Evolutionary conservation across 2,329 filamentous ascomycete species (phyloP), one percentile per base, ranked within the genome.

Genomic region (Xylaria sp.): DNA sequence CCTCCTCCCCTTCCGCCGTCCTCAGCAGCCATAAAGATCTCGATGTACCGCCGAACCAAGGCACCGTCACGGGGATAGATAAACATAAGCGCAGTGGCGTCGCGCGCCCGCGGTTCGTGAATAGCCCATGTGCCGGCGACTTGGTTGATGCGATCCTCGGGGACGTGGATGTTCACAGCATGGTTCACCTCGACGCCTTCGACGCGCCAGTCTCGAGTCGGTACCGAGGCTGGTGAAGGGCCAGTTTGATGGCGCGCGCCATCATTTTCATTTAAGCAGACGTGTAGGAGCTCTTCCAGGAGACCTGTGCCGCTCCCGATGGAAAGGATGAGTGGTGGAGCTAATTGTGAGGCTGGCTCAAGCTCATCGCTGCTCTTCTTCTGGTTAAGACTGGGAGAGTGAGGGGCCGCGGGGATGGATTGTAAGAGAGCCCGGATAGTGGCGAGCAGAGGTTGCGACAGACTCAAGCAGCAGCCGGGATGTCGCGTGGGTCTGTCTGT

Each of bases 61-160:
- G 55, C 58, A 1, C 75, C 74, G 32, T 79, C 77, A 1, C 80
- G 78, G 13, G 80, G 80, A 37, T 81, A 81, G 9, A 78, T 74
- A 66, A 81, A 81, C 66, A 81, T 63, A 51, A 80, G 65, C 2
- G 62, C 75, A 10, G 72, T 70, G 0, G 73, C 58, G 32, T 77
- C 75, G 7, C 44, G 66, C 3, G 80, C 71, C 18, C 77, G 73
- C 8, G 51, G 15, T 13, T 72, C 69, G 0, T 74, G 74, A 1
- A 80, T 39, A 0, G 77, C 73, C 78, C 78, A 80, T 2, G 78
- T 80, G 3, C 79, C 78, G 0, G 73, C 72, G 2, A 81, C 80
- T 3, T 73, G 77, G 66, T 62, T 69, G 51, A 72, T 57, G 67
- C 69, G 67, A 61, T 72, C 66, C 12, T 68, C 65, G 4, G 73